Percentiles rank a stretch among this genome's conserved stretches.
phyloP scores from a whole-genome alignment of 2,329 filamentous ascomycete genomes.

The Colletotrichum viniferum region DNA sequence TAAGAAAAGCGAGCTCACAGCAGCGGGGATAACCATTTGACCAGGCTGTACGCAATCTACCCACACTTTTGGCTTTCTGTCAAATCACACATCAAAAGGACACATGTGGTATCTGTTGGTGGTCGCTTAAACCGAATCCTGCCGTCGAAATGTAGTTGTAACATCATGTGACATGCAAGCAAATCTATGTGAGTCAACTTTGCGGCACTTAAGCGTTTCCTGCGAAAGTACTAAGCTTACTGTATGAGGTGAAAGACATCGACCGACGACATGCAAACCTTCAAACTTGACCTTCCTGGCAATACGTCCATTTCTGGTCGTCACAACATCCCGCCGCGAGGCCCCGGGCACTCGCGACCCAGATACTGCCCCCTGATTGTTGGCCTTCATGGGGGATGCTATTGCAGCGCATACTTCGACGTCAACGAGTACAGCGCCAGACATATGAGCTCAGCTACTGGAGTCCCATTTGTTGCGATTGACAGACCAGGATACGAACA shows the following conservation, averaged over 20 bases:
- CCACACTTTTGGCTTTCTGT: not conserved
- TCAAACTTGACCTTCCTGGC: not conserved
- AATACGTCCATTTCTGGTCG: conserved; percentile 3
- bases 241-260: not conserved
- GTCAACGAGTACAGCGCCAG: conserved; percentile 21
- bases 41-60: not conserved
- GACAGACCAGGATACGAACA: conserved; percentile 24
- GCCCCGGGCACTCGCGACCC: not conserved
- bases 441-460: conserved; percentile 11
- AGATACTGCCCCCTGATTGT: conserved; percentile 20
- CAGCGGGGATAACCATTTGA: not conserved
- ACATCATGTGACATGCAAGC: not conserved
- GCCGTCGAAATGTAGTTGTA: not conserved
- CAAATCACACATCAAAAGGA: not conserved
- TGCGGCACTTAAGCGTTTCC: not conserved
- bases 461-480: conserved; percentile 26
- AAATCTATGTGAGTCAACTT: not conserved
- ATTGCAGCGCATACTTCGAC: conserved; percentile 24
- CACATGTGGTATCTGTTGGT: not conserved
- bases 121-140: not conserved
- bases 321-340: not conserved
- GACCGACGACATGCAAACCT: not conserved
- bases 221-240: not conserved
- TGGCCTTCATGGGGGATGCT: conserved; percentile 26
- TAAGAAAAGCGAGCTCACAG: not conserved